Evolutionary conservation across 2,329 filamentous ascomycete genomes (phyloP).

Genomic region (Thyridium curvatum): DNA sequence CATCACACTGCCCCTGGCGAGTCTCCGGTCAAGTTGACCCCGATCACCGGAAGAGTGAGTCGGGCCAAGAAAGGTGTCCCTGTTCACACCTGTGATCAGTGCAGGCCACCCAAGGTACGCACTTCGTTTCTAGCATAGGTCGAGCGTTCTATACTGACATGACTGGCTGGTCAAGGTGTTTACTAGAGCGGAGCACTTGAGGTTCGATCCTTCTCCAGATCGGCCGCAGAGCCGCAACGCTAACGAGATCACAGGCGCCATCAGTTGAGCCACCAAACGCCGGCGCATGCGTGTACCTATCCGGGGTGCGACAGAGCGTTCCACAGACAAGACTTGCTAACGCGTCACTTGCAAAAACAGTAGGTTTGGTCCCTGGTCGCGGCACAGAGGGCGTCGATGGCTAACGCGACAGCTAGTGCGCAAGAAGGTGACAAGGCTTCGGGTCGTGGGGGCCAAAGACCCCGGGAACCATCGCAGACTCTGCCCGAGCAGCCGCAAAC

Average conservation of each 20-base stretch:
- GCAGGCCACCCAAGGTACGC: conserved; percentile 6
- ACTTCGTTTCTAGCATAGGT: background rate
- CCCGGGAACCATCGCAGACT: conserved; percentile 17
- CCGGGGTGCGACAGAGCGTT: conserved; percentile 52
- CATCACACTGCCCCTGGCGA: background rate
- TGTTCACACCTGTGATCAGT: conserved; percentile 9
- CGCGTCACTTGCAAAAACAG: conserved; percentile 50
- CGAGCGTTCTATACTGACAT: conserved; percentile 22
- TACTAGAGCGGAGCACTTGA: conserved; percentile 9
- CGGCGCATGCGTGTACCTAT: conserved; percentile 43
- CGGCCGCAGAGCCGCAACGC: too few relatives aligned
- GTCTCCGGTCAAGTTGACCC: conserved; percentile 3
- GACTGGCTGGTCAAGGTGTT: conserved; percentile 27
- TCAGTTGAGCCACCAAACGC: conserved; percentile 52
- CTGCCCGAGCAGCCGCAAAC: conserved; percentile 10
- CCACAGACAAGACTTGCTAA: conserved; percentile 51
- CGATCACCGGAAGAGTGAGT: conserved; percentile 5
- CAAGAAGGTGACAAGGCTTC: conserved; percentile 34
- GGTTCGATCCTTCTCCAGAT: conserved; percentile 10
- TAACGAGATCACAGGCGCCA: conserved; percentile 39
- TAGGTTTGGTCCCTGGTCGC: conserved; percentile 19
- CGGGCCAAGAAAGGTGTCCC: conserved; percentile 10
- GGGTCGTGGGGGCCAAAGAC: conserved; percentile 16
- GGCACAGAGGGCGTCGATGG: conserved; percentile 8
- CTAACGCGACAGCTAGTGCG: conserved; percentile 24